A percentile compares a stretch with the other conserved stretches of the same genome.
Evolutionary conservation across 371 early-diverging fungal genomes (phyloP).

Genomic region (Lichtheimia ramosa): DNA sequence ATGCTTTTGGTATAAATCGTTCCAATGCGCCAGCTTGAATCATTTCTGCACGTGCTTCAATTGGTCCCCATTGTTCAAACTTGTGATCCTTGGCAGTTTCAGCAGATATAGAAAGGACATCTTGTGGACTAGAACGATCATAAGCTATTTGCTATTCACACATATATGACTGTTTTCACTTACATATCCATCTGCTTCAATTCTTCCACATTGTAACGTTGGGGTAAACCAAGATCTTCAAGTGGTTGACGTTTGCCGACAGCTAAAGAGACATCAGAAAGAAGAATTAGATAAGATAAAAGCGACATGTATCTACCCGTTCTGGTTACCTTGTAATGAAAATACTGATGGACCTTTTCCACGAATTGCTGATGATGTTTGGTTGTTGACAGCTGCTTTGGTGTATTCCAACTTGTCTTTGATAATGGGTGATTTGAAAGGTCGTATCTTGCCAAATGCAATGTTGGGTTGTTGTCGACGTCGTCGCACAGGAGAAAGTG

Average conservation of each 20-base stretch:
- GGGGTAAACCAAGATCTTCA: slow-evolving; percentile 3
- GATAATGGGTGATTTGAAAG: slow-evolving; percentile 42
- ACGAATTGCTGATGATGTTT: not conserved
- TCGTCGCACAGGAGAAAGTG: not conserved
- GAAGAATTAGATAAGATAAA: not conserved
- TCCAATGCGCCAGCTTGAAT: slow-evolving; percentile 42
- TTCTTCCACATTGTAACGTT: not conserved
- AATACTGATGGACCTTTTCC: slow-evolving; percentile 22
- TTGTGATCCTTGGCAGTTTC: slow-evolving; percentile 23
- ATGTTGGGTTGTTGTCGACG: not conserved
- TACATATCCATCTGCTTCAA: slow-evolving; percentile 12
- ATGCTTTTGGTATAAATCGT: slow-evolving; percentile 37
- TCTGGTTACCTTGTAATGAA: slow-evolving; percentile 25
- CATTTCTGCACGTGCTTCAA: slow-evolving; percentile 41
- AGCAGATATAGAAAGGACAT: slow-evolving; percentile 34
- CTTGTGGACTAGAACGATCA: slow-evolving; percentile 17
- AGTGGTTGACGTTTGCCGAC: not conserved
- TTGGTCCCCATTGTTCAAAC: slow-evolving; percentile 48
- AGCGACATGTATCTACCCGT: not conserved
- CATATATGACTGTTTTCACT: not conserved
- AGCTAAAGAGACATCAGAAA: not conserved
- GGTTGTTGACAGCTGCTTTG: slow-evolving; percentile 23
- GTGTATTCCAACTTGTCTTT: slow-evolving; percentile 27
- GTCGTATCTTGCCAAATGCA: slow-evolving; percentile 9
- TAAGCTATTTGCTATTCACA: not conserved